Evolutionary conservation across 148 eudicot genomes (phyloP).

Genomic region (Camellia japonica): DNA sequence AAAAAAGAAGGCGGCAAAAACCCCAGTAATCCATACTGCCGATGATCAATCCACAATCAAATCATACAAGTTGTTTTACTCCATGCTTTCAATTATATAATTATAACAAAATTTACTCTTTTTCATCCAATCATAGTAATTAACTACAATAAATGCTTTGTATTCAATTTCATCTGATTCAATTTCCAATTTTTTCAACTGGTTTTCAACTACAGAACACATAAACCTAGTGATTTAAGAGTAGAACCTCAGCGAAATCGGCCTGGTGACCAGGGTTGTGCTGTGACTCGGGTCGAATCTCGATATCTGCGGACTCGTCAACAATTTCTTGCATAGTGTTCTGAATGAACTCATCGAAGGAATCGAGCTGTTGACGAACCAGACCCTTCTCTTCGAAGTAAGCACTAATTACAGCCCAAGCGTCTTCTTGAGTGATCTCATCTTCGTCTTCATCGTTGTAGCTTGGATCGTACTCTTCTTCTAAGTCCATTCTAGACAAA

Average conservation of each 20-base stretch:
- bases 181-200: neutral
- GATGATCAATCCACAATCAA: too few relatives aligned
- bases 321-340: constrained; percentile 99
- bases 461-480: constrained; percentile 28
- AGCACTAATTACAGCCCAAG: constrained; percentile 95
- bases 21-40: too few relatives aligned
- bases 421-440: constrained; percentile 93
- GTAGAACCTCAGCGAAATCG: constrained; percentile 78
- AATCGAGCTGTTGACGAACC: constrained; percentile 89
- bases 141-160: too few relatives aligned
- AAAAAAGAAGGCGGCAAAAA: too few relatives aligned
- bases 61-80: too few relatives aligned
- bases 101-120: neutral
- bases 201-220: neutral
- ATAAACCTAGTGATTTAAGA: neutral
- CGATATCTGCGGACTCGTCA: constrained; percentile 87
- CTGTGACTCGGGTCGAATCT: constrained; percentile 93
- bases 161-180: neutral
- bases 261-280: constrained; percentile 88
- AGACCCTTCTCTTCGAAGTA: constrained; percentile 92
- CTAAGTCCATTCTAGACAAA: constrained; percentile 16
- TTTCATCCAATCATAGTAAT: neutral
- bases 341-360: constrained; percentile 96
- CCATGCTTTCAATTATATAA: too few relatives aligned
- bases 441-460: constrained; percentile 49